Evolutionary conservation across 169 alveolate species (phyloP).

Genomic region (Babesia bigemina): DNA sequence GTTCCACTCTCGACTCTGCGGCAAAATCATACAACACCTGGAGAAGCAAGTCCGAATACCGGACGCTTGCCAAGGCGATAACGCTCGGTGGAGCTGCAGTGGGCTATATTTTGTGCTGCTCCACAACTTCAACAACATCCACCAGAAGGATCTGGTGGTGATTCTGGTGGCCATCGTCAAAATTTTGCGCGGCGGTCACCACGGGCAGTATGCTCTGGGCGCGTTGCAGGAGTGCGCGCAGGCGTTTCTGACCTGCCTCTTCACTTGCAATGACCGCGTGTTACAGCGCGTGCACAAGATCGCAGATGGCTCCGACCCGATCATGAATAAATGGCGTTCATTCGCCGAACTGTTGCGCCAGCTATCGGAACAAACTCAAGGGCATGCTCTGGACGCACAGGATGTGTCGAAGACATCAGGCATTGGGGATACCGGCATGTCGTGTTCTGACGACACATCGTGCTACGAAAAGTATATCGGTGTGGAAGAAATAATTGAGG

Average conservation of each 20-base stretch:
- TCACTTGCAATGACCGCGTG: constrained; percentile 17
- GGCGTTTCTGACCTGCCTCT: constrained; percentile 23
- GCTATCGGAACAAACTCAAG: neutral
- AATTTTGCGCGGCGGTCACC: constrained; percentile 20
- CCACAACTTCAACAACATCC: constrained; percentile 29
- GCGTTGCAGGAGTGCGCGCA: constrained; percentile 2
- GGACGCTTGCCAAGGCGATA: neutral
- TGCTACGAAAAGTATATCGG: neutral
- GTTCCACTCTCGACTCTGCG: constrained; percentile 39
- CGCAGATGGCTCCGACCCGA: constrained; percentile 15
- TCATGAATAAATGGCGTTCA: constrained; percentile 26
- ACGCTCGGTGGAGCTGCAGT: constrained; percentile 39
- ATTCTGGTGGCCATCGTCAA: constrained; percentile 23
- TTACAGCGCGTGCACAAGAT: constrained; percentile 9
- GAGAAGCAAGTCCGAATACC: constrained; percentile 24
- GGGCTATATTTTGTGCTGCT: constrained; percentile 43
- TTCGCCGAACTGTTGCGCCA: constrained; percentile 11
- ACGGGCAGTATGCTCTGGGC: neutral
- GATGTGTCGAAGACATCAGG: neutral
- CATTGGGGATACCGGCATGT: neutral
- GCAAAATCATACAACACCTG: constrained; percentile 42
- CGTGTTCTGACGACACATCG: neutral
- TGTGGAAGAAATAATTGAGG: neutral
- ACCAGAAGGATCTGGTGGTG: constrained; percentile 42
- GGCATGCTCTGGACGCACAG: too few species aligned